Evolutionary conservation across 768 basidiomycete genomes (phyloP).

Genomic region (Suillus americanus): DNA sequence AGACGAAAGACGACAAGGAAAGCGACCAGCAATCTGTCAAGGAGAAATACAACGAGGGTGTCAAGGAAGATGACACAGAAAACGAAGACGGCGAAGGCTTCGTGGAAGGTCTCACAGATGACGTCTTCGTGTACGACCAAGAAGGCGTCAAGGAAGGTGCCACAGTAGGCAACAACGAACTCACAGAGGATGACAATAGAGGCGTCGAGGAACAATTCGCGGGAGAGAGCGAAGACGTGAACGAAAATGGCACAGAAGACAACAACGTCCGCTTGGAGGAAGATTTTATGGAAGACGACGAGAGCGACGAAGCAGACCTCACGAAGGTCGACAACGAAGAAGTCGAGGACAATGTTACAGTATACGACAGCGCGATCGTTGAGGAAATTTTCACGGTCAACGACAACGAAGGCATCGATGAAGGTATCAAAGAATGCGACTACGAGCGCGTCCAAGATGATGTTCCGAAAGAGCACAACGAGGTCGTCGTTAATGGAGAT

Average conservation of each 20-base stretch:
- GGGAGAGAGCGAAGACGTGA: not conserved
- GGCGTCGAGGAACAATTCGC: not conserved
- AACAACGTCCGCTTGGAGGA: not conserved
- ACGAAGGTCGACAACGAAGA: not conserved
- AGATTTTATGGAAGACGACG: not conserved
- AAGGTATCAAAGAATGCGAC: not conserved
- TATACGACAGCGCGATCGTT: not conserved
- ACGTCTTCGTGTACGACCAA: not conserved
- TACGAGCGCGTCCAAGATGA: not conserved
- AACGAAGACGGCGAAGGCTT: not conserved
- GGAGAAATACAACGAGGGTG: not conserved
- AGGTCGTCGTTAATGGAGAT: not conserved
- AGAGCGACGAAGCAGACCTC: not conserved
- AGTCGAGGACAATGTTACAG: not conserved
- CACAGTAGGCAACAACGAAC: not conserved
- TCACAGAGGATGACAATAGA: not conserved
- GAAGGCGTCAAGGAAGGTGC: not conserved
- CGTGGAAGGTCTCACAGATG: not conserved
- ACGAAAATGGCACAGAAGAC: not conserved
- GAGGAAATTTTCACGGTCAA: not conserved
- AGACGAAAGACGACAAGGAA: not conserved
- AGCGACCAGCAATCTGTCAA: not conserved
- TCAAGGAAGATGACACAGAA: not conserved
- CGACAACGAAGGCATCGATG: not conserved
- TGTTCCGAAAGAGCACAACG: not conserved